Percentiles rank a stretch among this genome's conserved stretches.
These are phyloP conservation scores for Collybia mongolica DNA, from an alignment of 768 basidiomycete species.

Conservation along the genomic window DNA sequence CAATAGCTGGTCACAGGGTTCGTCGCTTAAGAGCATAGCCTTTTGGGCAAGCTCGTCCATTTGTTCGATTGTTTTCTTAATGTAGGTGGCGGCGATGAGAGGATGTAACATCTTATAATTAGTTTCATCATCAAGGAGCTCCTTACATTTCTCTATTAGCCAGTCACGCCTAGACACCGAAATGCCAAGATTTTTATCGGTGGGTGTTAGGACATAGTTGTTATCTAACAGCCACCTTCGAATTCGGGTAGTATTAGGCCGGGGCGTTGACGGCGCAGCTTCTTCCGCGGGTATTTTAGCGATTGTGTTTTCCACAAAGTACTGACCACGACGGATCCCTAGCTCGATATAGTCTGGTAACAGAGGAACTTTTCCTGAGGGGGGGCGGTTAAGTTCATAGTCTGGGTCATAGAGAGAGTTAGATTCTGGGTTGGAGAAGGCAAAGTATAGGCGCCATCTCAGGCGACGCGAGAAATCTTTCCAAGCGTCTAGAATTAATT, in stretches of 20 bases:
- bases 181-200: constrained; percentile 25
- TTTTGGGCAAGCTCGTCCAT: background rate
- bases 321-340: constrained; percentile 10
- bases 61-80: too few species aligned
- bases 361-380: background rate
- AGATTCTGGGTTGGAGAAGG: background rate
- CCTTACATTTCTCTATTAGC: constrained; percentile 16
- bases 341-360: constrained; percentile 16
- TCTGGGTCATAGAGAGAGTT: constrained; percentile 21
- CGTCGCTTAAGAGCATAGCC: too few species aligned
- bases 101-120: constrained; percentile 6
- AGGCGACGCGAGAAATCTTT: constrained; percentile 16
- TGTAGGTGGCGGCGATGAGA: too few species aligned
- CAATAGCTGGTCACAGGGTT: constrained; percentile 7
- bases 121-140: constrained; percentile 4
- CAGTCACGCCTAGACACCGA: constrained; percentile 18
- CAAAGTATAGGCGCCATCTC: constrained; percentile 10
- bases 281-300: constrained; percentile 10
- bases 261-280: background rate
- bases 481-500: constrained; percentile 12
- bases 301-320: constrained; percentile 13
- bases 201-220: constrained; percentile 19
- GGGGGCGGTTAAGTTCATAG: constrained; percentile 12
- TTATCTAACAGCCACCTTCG: constrained; percentile 14
- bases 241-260: constrained; percentile 8